phyloP scores from a whole-genome alignment of 2,329 filamentous ascomycete genomes.

The Microcyclospora pomicola region DNA sequence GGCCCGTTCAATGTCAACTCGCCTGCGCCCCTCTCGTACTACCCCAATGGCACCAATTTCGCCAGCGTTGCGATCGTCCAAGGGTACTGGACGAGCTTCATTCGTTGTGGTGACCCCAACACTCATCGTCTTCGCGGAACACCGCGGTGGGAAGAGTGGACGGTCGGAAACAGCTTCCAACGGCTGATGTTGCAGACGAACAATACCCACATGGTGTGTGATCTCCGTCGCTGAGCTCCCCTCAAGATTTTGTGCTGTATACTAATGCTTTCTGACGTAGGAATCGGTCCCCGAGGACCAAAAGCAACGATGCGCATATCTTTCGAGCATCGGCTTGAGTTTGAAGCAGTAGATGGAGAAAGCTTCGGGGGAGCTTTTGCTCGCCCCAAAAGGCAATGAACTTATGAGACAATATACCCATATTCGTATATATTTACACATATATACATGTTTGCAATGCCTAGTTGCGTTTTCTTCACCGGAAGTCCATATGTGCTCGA shows the following conservation, averaged over 20 bases:
- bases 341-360: constrained; percentile 30
- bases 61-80: constrained; percentile 48
- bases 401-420: too few relatives aligned
- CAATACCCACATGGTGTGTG: constrained; percentile 22
- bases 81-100: constrained; percentile 63
- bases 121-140: constrained; percentile 30
- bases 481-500: too few relatives aligned
- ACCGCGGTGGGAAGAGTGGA: constrained; percentile 40
- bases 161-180: constrained; percentile 14
- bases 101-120: constrained; percentile 54
- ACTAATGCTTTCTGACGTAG: too few relatives aligned
- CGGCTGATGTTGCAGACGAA: constrained; percentile 27
- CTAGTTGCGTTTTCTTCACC: not conserved
- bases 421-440: not conserved
- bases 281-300: constrained; percentile 25
- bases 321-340: constrained; percentile 34
- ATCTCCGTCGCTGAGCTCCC: too few relatives aligned
- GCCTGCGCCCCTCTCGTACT: constrained; percentile 42
- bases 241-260: too few relatives aligned
- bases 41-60: constrained; percentile 38
- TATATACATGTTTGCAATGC: too few relatives aligned
- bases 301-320: constrained; percentile 34
- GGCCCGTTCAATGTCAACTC: constrained; percentile 43
- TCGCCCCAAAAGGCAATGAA: too few relatives aligned
- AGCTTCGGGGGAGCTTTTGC: not conserved